Evolutionary conservation across 352 stramenopile species (phyloP), one percentile per base, ranked within the genome.

Genomic region (Globisporangium carolinianum): DNA sequence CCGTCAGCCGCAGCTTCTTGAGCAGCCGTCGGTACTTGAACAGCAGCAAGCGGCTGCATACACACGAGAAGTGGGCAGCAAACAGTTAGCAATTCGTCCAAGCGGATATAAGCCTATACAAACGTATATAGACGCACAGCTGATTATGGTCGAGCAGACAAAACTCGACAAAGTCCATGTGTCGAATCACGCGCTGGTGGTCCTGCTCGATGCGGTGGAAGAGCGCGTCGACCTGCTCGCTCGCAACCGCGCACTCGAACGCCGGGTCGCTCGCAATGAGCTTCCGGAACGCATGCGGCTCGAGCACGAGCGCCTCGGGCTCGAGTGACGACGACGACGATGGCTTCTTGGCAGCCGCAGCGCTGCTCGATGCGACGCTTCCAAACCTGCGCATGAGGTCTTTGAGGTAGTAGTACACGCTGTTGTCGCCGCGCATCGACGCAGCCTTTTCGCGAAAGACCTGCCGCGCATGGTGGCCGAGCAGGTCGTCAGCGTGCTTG

Each of bases 331-430:
- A 53, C 15, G 64, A 41, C 60, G 56, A 53, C 15, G 63, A 41
- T 57, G 78, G 85, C 51, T 77, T 66, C 46, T 65, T 12, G 24
- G 24, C 24, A 32, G 24, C 24, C 24, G 24, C 24, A 32, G 24
- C 24, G 55, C 24, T 69, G 48, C 46, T 85, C 5, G 9, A 2
- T 66, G 18, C 55, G 35, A 15, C 73, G 62, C 64, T 78, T 63
- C 53, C 76, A 46, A 88, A 91, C 49, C 71, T 82, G 56, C 74
- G 77, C 71, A 93, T 86, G 24, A 91, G 63, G n/a, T 87, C 79
- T 60, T 93, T 93, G 45, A 93, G 65, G 58, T 87, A 89, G 69
- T 89, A 93, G 67, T 89, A 93, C 43, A 93, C 83, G 54, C 78
- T 80, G 65, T 93, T 93, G 58, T 86, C 73, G 8, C 78, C 83